Base-by-base conservation (phyloP, 768 basidiomycete genomes). In the Mycena galopus region DNA sequence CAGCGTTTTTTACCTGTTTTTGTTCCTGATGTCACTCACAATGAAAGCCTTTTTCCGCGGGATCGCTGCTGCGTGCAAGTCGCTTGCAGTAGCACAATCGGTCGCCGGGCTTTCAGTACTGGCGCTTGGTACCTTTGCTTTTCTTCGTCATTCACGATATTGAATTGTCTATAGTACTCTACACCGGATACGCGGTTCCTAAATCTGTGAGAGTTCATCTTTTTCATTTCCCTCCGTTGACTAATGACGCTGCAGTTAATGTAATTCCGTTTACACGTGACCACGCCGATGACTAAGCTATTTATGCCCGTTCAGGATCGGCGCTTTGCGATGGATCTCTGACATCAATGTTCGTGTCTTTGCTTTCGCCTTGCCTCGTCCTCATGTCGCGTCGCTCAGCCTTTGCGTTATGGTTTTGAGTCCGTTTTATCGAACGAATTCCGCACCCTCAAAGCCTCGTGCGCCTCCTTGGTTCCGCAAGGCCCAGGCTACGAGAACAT, bases 401-500 rank as follows among this genome's bases (percentile, higher is more conserved):
- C 95, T 64, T 71, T 94, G 39, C 87, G 84, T 2, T 96, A 91
- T 78, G 92, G 89, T 0, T 96, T 96, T 78, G 93, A 95, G 72
- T 85, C 88, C 0, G 80, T 96, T 44, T 85, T 97, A 78, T 85
- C 89, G 23, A 97, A 96, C 81, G 95, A 97, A 80, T 96, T 96
- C 81, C 89, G 88, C 73, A 91, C 88, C 0, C 81, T 93, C 8
- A 80, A 92, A 27, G 94, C 91, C 51, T 78, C 82, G 17, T 92
- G 92, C 77, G 83, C 91, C 32, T 79, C 83, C 44, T 82, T 93
- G 16, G 89, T 91, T 0, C 91, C 93, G 4, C 85, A 83, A 4
- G 92, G 93, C 0, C 82, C 91, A 0, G 89, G 89, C 0, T 94
- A 94, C 72, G 88, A 88, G 73, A 83, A 83, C 25, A 78, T 92